A percentile compares a stretch with the other conserved stretches of the same genome.
Conservation (phyloP, 805 yeast species). For the Vanderwaltozyma yarrowii region DNA sequence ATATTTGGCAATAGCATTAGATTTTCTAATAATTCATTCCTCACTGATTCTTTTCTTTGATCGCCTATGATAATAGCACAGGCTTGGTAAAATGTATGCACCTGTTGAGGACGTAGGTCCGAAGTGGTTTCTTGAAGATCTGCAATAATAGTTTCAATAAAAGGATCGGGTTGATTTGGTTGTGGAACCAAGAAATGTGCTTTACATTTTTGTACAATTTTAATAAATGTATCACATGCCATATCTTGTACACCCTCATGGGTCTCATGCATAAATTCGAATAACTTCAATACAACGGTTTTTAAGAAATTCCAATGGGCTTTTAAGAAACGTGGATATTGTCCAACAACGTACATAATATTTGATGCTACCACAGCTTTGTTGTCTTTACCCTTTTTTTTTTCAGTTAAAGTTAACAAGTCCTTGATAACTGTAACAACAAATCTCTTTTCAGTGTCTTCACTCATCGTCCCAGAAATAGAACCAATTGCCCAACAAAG, state of each 20-base stretch:
- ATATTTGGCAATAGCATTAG: slow-evolving; percentile 82
- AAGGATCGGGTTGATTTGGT: slow-evolving; percentile 75
- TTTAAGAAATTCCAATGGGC: slow-evolving; percentile 96
- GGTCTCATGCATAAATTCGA: slow-evolving; percentile 97
- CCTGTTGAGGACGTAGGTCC: slow-evolving; percentile 88
- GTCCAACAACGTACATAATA: slow-evolving; percentile 98
- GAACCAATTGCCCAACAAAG: slow-evolving; percentile 99
- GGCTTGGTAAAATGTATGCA: slow-evolving; percentile 91
- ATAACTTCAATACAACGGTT: slow-evolving; percentile 85
- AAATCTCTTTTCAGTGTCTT: slow-evolving; percentile 88
- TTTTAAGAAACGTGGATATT: slow-evolving; percentile 89
- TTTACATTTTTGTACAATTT: slow-evolving; percentile 87
- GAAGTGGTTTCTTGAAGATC: slow-evolving; percentile 73
- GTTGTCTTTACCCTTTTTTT: slow-evolving; percentile 89
- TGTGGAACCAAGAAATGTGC: slow-evolving; percentile 83
- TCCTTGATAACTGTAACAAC: slow-evolving; percentile 84
- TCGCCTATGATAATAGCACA: slow-evolving; percentile 87
- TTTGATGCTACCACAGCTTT: slow-evolving; percentile 97
- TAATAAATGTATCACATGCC: slow-evolving; percentile 98
- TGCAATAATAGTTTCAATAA: slow-evolving; percentile 74
- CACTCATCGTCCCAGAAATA: slow-evolving; percentile 95
- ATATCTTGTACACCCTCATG: slow-evolving; percentile 98
- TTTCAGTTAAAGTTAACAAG: slow-evolving; percentile 75
- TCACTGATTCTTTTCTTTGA: slow-evolving; percentile 52
- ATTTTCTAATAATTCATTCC: slow-evolving; percentile 58